These are phyloP conservation scores for Entomortierella chlamydospora DNA, from an alignment of 192 early-diverging fungal species.

Conservation along the genomic window DNA sequence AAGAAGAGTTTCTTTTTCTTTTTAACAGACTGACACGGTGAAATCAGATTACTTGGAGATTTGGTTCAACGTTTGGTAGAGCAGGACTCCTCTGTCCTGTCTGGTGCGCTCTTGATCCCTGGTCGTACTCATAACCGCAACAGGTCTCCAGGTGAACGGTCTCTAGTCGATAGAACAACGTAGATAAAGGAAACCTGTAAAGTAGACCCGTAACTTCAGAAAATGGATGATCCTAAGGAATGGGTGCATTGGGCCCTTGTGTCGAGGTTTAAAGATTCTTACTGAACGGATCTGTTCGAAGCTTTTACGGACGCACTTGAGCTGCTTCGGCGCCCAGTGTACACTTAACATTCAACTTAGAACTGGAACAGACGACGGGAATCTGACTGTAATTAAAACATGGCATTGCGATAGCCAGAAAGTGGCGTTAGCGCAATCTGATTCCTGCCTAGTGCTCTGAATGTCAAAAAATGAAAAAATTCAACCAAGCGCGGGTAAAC, in stretches of 20 bases:
- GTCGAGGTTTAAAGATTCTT: no score
- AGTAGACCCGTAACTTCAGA: no score
- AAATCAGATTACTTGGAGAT: conserved; percentile 78
- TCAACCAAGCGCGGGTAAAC: conserved; percentile 79
- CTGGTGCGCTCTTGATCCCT: no score
- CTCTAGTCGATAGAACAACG: conserved; percentile 75
- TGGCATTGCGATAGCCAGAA: conserved; percentile 84
- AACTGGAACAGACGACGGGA: conserved; percentile 86
- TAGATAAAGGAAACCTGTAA: no score
- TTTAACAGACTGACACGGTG: conserved; percentile 70
- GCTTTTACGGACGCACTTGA: conserved; percentile 26
- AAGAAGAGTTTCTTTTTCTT: conserved; percentile 83
- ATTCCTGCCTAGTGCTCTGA: conserved; percentile 89
- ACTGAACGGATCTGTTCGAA: no score
- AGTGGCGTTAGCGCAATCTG: conserved; percentile 83
- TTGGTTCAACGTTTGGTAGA: no score
- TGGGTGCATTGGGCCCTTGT: no score
- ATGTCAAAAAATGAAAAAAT: conserved; percentile 89
- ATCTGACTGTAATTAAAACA: conserved; percentile 90
- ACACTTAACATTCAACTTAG: no score
- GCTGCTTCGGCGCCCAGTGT: conserved; percentile 37
- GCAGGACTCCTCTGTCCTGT: no score
- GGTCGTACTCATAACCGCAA: conserved; percentile 69
- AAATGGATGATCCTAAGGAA: no score
- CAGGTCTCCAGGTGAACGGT: conserved; percentile 86